These are phyloP conservation scores for Styphnolobium japonicum DNA, from an alignment of 306 rosid genomes.

Conservation along the genomic window DNA sequence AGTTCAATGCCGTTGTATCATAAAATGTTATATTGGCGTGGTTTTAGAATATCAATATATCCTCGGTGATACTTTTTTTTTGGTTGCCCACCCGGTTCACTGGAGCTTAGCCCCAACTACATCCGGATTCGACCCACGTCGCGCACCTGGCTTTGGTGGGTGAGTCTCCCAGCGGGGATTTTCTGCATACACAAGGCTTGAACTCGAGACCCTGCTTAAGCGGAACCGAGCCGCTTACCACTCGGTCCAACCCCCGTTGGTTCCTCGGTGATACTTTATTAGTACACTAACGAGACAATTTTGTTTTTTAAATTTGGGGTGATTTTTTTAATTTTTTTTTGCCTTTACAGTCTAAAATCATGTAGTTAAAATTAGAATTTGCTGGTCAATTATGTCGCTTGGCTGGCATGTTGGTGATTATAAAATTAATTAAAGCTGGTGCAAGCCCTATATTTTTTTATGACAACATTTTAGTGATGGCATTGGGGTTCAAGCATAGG, in stretches of 20 bases:
- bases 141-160: too few relatives aligned
- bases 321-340: background rate
- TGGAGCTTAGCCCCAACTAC: too few relatives aligned
- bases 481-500: too few relatives aligned
- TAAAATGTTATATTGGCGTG: too few relatives aligned
- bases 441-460: background rate
- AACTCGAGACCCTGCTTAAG: too few relatives aligned
- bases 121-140: too few relatives aligned
- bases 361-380: background rate
- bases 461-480: background rate
- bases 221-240: too few relatives aligned
- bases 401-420: background rate
- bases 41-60: conserved; percentile 25
- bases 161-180: too few relatives aligned
- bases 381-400: background rate
- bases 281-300: background rate
- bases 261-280: background rate
- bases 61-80: too few relatives aligned
- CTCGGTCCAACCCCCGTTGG: too few relatives aligned
- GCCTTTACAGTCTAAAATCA: background rate
- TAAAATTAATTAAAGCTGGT: background rate
- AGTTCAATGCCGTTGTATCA: background rate
- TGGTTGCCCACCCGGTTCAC: too few relatives aligned
- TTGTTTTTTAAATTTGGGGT: background rate
- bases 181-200: too few relatives aligned